Base-by-base conservation (phyloP, 306 rosid species). In the Citrullus amarus region DNA sequence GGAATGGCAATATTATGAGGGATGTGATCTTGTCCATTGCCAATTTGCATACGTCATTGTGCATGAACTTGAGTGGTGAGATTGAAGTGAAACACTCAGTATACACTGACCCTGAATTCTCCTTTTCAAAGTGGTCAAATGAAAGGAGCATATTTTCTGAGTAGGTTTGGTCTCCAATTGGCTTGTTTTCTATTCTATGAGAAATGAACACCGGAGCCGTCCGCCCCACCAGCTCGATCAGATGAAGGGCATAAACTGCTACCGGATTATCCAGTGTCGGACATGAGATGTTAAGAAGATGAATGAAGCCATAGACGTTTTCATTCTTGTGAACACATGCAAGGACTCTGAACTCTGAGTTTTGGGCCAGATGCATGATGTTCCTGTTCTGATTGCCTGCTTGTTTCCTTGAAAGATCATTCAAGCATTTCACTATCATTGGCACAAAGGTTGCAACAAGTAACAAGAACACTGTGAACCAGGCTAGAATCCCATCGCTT, bases 141-240 rank as follows among this genome's bases (percentile, higher is more conserved):
- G 89, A 85, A 28, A 83, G 73, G 0, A 86, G 15, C 9, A 90
- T 34, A 17, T 86, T 83, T 12, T 85, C 85, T 0, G 88, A 80
- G 77, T 79, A 72, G 11, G 86, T 44, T 16, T 16, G 25, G 8
- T 59, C 44, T 0, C 81, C 30, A 9, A 85, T 36, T 9, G 75
- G 15, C 43, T 79, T 87, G 44, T 58, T 81, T 8, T 83, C 87
- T 59, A 80, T 53, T 9, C 85, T 79, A 82, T 92, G 95, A 36
- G 83, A 80, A 13, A 79, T 84, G 85, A 92, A 90, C 5, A 92
- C 3, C 0, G 96, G 93, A 9, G 90, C 18, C 43, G 88, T 84
- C 54, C 93, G 81, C 17, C 97, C 97, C 0, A 88, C 79, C 9
- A 92, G 85, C 68, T 90, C 88, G 6, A 84, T 85, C 7, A 92